Evolutionary conservation across 2,329 filamentous ascomycete species (phyloP).

Genomic region (Talaromyces sp.): DNA sequence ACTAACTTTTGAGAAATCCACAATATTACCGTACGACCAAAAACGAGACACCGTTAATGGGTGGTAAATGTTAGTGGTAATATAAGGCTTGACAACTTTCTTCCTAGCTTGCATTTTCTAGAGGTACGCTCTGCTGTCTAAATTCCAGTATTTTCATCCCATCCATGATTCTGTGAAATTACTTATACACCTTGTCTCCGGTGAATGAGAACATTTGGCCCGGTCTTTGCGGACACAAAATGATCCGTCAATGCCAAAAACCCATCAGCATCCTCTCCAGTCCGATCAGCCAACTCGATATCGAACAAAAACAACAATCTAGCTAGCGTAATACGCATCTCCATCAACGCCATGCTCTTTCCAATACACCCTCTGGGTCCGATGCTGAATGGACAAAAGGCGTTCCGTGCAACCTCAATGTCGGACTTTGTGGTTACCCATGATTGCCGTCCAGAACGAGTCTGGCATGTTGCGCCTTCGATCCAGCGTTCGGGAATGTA

Average conservation of each 20-base stretch:
- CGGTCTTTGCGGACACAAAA: constrained; percentile 40
- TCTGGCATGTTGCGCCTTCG: constrained; percentile 43
- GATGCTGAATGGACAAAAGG: constrained; percentile 64
- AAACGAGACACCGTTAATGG: too few relatives aligned
- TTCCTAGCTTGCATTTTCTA: too few relatives aligned
- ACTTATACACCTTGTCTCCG: constrained; percentile 6
- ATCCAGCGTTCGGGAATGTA: constrained; percentile 68
- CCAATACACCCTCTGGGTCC: constrained; percentile 45
- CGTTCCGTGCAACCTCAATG: constrained; percentile 56
- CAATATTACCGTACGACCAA: too few relatives aligned
- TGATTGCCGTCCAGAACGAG: constrained; percentile 32
- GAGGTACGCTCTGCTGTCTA: too few relatives aligned
- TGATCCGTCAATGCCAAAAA: constrained; percentile 40
- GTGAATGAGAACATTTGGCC: constrained; percentile 35
- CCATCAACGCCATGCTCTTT: constrained; percentile 45
- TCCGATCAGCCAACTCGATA: constrained; percentile 35
- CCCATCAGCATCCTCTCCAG: constrained; percentile 36
- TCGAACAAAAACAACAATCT: constrained; percentile 42
- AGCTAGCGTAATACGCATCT: constrained; percentile 42
- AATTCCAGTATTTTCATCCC: too few relatives aligned
- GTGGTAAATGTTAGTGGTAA: too few relatives aligned
- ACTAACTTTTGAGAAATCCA: too few relatives aligned
- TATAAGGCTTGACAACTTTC: too few relatives aligned
- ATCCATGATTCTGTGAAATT: too few relatives aligned
- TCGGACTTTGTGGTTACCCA: constrained; percentile 51